Base-by-base conservation (phyloP, 1,284 basidiomycete species). In the Butyriboletus appendiculatus region DNA sequence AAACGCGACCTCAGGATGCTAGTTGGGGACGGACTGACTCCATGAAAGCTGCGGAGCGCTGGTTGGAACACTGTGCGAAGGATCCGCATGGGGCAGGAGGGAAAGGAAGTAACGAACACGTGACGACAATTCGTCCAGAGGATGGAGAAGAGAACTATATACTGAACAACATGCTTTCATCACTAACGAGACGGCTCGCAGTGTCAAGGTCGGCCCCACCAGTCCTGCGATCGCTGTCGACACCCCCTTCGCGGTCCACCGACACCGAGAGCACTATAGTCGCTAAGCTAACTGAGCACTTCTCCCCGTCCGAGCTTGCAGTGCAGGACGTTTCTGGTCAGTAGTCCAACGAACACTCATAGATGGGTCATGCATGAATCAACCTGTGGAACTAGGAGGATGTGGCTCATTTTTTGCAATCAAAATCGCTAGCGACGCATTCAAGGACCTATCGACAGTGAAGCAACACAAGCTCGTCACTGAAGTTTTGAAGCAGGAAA, bases 381-480 rank as follows among this genome's bases (percentile, higher is more conserved):
- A 26, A 55, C 45, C 14, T 24, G 20, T 52, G n/a, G 45, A 2
- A 48, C 3, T 60, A 96, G 95, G 96, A 52, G 96, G 96, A 30
- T 99, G 96, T 68, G 97, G 96, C 12, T 84, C 89, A 3, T 99
- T 99, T 75, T 99, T 97, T 68, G 92, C 94, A 38, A 97, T 99
- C 60, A 81, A 85, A 37, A 90, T 99, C 57, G 84, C 90, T 4
- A 94, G 92, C 54, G 75, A 85, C 18, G 81, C 81, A 2, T 99
- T 99, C 81, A 87, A 90, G 60, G 96, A 90, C 15, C 72, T 98
- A 34, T 74, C 91, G 0, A 91, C 86, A 34, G 84, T 99, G 59
- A 97, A 98, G 76, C 96, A 98, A 71, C 96, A 99, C 74, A 84
- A 88, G 59, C 76, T 98, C 42, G 94, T 99, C 49, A 97, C 93